Evolutionary conservation across 441 rosid genomes (phyloP).

Genomic region (Adansonia rubrostipa): DNA sequence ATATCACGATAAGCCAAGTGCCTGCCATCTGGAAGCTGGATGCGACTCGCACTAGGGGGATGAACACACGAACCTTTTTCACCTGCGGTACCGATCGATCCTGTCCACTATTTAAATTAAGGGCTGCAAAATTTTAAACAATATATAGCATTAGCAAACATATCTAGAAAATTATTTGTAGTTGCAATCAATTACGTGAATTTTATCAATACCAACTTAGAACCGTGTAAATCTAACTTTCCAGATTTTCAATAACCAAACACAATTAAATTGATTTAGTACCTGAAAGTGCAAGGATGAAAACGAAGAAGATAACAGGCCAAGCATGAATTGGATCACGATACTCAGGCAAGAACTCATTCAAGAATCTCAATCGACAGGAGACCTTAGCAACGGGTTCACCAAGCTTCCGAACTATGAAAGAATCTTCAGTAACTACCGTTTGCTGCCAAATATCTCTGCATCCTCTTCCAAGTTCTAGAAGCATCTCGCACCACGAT

Average conservation of each 20-base stretch:
- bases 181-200: not conserved
- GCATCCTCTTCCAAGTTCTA: slow-evolving; percentile 89
- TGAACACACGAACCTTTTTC: slow-evolving; percentile 64
- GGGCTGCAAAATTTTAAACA: slow-evolving; percentile 54
- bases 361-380: slow-evolving; percentile 65
- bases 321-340: slow-evolving; percentile 88
- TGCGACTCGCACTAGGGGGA: slow-evolving; percentile 66
- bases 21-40: slow-evolving; percentile 93
- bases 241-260: not conserved
- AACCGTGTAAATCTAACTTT: not conserved
- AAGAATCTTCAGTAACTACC: slow-evolving; percentile 72
- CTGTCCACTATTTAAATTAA: slow-evolving; percentile 50
- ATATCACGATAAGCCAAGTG: slow-evolving; percentile 70
- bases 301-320: slow-evolving; percentile 81
- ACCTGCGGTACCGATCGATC: slow-evolving; percentile 42
- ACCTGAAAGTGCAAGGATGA: slow-evolving; percentile 78
- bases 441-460: slow-evolving; percentile 72
- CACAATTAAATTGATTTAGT: slow-evolving; percentile 7
- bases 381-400: slow-evolving; percentile 69
- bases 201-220: not conserved
- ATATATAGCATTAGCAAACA: not conserved
- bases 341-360: slow-evolving; percentile 98
- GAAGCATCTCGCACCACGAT: slow-evolving; percentile 90
- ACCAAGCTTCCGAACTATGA: slow-evolving; percentile 68
- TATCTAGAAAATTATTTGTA: not conserved